phyloP scores from a whole-genome alignment of 140 eudicot genomes.

The Ambrosia hybrid region DNA sequence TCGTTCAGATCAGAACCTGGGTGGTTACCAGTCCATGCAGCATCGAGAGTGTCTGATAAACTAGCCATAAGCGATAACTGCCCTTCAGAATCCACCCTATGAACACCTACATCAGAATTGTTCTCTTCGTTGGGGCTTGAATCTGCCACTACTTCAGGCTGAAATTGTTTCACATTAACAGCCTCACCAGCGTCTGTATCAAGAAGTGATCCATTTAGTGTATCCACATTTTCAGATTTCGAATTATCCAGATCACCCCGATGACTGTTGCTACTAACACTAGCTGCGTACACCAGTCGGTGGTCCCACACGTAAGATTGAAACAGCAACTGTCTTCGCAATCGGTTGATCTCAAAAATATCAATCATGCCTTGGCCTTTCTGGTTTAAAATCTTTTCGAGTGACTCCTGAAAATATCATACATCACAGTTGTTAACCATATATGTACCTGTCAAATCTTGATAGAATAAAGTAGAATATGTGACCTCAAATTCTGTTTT shows the following conservation, averaged over 20 bases:
- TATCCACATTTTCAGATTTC: conserved; percentile 29
- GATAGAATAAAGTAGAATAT: neutral
- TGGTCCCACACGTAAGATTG: conserved; percentile 94
- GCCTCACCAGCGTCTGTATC: conserved; percentile 35
- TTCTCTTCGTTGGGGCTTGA: conserved; percentile 31
- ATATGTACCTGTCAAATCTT: neutral
- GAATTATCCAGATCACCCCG: conserved; percentile 30
- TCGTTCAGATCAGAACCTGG: conserved; percentile 44
- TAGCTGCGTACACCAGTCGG: conserved; percentile 63
- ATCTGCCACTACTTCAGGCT: conserved; percentile 30
- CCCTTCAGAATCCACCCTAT: conserved; percentile 57
- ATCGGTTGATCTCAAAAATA: conserved; percentile 76
- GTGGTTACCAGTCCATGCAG: conserved; percentile 88
- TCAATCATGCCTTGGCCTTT: conserved; percentile 58
- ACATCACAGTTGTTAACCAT: conserved; percentile 14
- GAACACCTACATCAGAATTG: conserved; percentile 32
- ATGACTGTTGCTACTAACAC: conserved; percentile 44
- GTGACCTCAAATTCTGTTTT: conserved; percentile 78
- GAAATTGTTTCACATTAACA: conserved; percentile 30
- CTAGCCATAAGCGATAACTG: conserved; percentile 44
- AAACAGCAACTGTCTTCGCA: conserved; percentile 71
- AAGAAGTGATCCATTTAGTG: conserved; percentile 29
- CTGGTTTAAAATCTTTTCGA: conserved; percentile 49
- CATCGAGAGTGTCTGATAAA: conserved; percentile 87
- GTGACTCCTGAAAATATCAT: conserved; percentile 53